phyloP scores from a whole-genome alignment of 768 basidiomycete genomes.

The Sistotremastrum suecicum region DNA sequence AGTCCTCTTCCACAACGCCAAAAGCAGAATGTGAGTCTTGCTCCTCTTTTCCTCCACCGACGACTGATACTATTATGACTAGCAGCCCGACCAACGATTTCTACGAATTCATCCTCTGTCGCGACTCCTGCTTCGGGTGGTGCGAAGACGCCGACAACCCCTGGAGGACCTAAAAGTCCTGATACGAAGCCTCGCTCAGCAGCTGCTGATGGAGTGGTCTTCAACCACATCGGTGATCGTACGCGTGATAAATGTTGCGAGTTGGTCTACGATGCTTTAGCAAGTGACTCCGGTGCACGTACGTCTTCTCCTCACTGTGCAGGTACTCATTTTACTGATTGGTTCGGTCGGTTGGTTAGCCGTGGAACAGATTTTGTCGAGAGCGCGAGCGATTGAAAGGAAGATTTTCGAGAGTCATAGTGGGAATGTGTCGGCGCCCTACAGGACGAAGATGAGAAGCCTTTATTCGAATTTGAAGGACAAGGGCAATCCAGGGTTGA shows the following conservation, averaged over 20 bases:
- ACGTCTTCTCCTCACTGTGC: conserved; percentile 21
- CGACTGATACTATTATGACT: conserved; percentile 1
- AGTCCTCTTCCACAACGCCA: not conserved
- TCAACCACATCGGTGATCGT: conserved; percentile 43
- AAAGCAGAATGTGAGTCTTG: not conserved
- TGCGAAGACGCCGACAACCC: conserved; percentile 24
- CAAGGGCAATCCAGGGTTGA: conserved; percentile 77
- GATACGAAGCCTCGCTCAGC: conserved; percentile 34
- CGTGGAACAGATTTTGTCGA: conserved; percentile 46
- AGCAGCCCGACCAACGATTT: conserved; percentile 14
- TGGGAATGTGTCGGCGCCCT: conserved; percentile 30
- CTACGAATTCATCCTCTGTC: conserved; percentile 9
- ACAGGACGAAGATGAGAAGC: conserved; percentile 73
- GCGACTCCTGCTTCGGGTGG: conserved; percentile 3
- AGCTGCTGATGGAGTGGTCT: conserved; percentile 58
- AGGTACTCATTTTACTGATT: conserved; percentile 3
- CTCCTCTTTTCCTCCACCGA: not conserved
- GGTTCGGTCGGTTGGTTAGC: conserved; percentile 26
- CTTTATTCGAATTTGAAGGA: conserved; percentile 92
- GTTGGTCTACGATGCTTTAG: conserved; percentile 85
- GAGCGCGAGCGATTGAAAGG: conserved; percentile 60
- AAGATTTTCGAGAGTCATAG: conserved; percentile 32
- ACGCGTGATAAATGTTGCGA: conserved; percentile 81
- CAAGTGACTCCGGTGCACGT: conserved; percentile 80
- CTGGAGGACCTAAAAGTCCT: conserved; percentile 16